phyloP scores from a whole-genome alignment of 140 eudicot species.

The Oenanthe javanica region DNA sequence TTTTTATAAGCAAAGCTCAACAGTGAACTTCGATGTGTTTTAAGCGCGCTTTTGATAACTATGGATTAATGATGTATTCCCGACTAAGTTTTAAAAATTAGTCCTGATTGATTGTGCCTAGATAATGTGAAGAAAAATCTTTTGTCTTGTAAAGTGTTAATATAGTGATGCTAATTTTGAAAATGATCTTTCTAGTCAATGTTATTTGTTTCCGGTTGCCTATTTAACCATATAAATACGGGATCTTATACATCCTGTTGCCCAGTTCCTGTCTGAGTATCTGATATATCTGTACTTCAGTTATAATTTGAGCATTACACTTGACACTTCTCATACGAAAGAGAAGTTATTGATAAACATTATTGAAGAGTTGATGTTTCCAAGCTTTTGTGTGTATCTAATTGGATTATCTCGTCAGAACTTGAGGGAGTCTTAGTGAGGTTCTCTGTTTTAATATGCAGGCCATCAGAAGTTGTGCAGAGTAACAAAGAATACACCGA shows the following conservation, averaged over 20 bases:
- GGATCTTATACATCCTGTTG: neutral
- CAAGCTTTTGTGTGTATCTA: neutral
- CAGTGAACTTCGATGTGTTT: too few species aligned
- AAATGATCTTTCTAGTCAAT: neutral
- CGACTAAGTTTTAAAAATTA: neutral
- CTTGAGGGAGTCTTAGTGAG: neutral
- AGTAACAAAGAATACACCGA: conserved; percentile 85
- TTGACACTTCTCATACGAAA: neutral
- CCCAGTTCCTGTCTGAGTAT: neutral
- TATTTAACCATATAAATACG: neutral
- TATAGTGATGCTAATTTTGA: neutral
- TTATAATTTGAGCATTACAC: neutral
- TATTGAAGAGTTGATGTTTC: neutral
- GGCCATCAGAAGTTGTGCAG: conserved; percentile 75
- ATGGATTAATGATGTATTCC: neutral
- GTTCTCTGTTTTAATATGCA: conserved; percentile 15
- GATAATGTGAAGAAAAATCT: neutral
- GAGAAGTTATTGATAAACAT: neutral
- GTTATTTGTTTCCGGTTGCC: neutral
- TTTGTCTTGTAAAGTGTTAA: neutral
- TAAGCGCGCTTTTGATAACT: too few species aligned
- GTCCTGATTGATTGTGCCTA: neutral
- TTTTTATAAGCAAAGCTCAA: too few species aligned
- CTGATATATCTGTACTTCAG: neutral
- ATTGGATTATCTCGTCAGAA: neutral